Evolutionary conservation across 2,329 filamentous ascomycete species (phyloP), one percentile per base, ranked within the genome.

Genomic region (Westerdykella aurantiaca): DNA sequence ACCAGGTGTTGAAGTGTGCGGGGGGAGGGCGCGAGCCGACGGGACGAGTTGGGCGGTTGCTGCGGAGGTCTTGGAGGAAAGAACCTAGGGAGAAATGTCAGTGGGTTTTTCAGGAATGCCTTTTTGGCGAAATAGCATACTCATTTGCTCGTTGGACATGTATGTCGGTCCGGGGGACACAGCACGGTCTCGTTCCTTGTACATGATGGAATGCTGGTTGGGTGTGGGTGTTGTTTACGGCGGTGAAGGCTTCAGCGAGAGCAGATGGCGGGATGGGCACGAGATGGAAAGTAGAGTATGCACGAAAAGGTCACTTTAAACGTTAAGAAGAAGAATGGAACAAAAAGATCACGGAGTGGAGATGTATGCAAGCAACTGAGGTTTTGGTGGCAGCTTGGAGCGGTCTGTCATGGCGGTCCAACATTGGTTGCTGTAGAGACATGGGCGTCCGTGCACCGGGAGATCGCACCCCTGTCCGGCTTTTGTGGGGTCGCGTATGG

Each of bases 11-110:
- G 52, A 72, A 67, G 50, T 73, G 75, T 17, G 72, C 68, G 10
- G 80, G 80, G 37, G 76, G 77, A 47, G 85, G 85, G 51, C 86
- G 76, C 39, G 85, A 83, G 49, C 86, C 85, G 44, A 80, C 83
- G 7, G 86, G 86, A 44, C 86, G 78, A 31, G 77, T 73, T 44
- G 81, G 73, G 41, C 83, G 81, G 66, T 79, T 85, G 53, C 77
- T 80, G 53, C 86, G 82, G 31, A 91, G 77, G 53, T 83, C 80
- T 54, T 82, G 75, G 31, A 89, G 77, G 64, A 88, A 90, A 47
- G 75, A 74, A 52, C 82, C 85, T 88, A 68, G 48, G 31, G 31
- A 21, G 18, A 21, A 45, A 23, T n/a, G 44, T 64, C 51, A 60
- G 49, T 41, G 51, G n/a, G 47, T 40, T 17, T 17, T 13, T 35